Evolutionary conservation across 1,284 basidiomycete genomes (phyloP), one percentile per base, ranked within the genome.

Genomic region (Microbotryum saponariae): DNA sequence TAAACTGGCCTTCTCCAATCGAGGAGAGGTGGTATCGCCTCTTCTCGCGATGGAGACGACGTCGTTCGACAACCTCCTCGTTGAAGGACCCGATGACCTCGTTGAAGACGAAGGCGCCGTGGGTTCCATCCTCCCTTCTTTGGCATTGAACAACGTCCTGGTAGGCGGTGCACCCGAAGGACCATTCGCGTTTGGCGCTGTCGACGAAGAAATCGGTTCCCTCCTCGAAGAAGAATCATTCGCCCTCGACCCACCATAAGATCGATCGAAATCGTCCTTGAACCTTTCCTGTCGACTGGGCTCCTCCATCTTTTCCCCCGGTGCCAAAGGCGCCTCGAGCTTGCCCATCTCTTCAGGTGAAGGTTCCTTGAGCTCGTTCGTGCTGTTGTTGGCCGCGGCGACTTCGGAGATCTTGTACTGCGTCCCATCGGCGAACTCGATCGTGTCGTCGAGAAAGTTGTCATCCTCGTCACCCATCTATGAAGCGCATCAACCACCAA

Each of bases 371-470:
- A 71, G 55, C 56, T 56, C 42, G 10, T 60, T 51, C 52, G 55
- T 20, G 49, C 33, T 25, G 29, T 37, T 53, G 51, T 51, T 47
- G 25, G 48, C 70, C 33, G 61, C 53, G 16, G 59, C 59, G 27
- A 68, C 67, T 51, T 85, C 66, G 54, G 74, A 82, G 62, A 91
- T 80, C 68, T 85, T 89, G 78, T 92, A 92, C 73, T 89, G 87
- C 52, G 85, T 83, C 7, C 91, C 91, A 73, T 96, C 92, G 6
- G 84, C 91, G 73, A 96, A 96, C 74, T 96, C 91, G 71, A 96
- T 89, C 47, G 91, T 86, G 48, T 86, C 88, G 70, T 84, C 87
- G 45, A 94, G 77, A 71, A 91, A 91, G 71, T 90, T 88, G 71
- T 91, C 89, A 61, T 91, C 88, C 67, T 94, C 91, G 74, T 91